Conservation (phyloP, 345 rosid genomes). For the Diplotaxis tenuifolia region DNA sequence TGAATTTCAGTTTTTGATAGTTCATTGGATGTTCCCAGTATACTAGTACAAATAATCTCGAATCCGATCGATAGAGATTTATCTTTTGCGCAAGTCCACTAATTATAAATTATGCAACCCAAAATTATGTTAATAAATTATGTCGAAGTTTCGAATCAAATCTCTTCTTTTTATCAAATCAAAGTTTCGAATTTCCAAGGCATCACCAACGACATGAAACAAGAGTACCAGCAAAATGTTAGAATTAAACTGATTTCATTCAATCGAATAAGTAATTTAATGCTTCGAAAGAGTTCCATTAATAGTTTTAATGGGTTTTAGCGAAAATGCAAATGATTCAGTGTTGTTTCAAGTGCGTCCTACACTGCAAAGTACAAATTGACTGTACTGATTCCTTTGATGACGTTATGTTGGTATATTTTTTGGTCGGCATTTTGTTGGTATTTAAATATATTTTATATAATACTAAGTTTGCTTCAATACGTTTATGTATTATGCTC, state of each 20-base stretch:
- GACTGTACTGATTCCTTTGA: constrained; percentile 30
- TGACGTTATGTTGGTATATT: constrained; percentile 18
- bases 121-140: neutral
- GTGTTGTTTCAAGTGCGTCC: constrained; percentile 22
- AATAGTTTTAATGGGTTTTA: neutral
- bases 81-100: constrained; percentile 27
- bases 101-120: constrained; percentile 12
- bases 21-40: constrained; percentile 21
- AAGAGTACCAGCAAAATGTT: neutral
- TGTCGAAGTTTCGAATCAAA: constrained; percentile 23
- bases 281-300: neutral
- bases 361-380: constrained; percentile 32
- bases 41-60: constrained; percentile 19
- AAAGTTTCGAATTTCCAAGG: constrained; percentile 3
- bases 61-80: constrained; percentile 32
- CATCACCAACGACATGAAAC: neutral
- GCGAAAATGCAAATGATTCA: neutral
- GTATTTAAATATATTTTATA: neutral
- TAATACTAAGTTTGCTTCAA: no score
- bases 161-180: neutral
- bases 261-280: neutral
- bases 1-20: neutral
- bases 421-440: neutral
- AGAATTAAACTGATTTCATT: neutral
- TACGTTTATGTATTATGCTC: no score